Percentiles rank a stretch among this genome's conserved stretches.
Evolutionary conservation across 805 yeast species (phyloP).

Genomic region (Tetrapisispora taiwanensis): DNA sequence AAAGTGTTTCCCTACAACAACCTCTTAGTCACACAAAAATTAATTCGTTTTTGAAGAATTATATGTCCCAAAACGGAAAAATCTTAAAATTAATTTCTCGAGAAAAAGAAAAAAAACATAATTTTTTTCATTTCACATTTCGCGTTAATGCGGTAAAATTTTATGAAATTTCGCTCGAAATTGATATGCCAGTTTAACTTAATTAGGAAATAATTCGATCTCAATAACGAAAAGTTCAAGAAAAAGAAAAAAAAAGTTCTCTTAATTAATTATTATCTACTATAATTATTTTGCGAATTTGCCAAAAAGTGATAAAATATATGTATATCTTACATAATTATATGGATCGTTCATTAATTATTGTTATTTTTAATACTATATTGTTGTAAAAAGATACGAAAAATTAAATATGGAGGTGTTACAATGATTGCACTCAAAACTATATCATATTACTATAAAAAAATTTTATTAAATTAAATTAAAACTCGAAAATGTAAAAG

Average conservation of each 20-base stretch:
- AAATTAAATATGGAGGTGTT: constrained; percentile 1
- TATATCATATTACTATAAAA: too few relatives aligned
- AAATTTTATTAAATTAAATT: too few relatives aligned
- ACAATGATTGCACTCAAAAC: neutral
- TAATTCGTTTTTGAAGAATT: neutral
- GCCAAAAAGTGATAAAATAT: too few relatives aligned
- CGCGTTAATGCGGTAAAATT: neutral
- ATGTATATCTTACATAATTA: neutral
- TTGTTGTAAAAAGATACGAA: neutral
- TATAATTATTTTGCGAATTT: too few relatives aligned
- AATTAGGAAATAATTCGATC: neutral
- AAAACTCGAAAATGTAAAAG: neutral
- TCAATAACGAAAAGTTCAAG: neutral
- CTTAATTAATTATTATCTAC: too few relatives aligned
- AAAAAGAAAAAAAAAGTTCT: neutral
- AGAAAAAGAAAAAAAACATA: too few relatives aligned
- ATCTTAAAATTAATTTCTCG: neutral
- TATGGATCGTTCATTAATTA: too few relatives aligned
- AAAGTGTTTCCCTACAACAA: neutral
- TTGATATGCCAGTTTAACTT: neutral
- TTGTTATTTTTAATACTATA: too few relatives aligned
- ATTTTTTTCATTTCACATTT: neutral
- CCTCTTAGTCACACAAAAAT: neutral
- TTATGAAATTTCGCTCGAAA: neutral
- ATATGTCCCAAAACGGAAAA: neutral